A percentile compares a stretch with the other conserved stretches of the same genome.
These are phyloP conservation scores for Penstemon eatonii DNA, from an alignment of 257 asterid species.

Conservation along the genomic window DNA sequence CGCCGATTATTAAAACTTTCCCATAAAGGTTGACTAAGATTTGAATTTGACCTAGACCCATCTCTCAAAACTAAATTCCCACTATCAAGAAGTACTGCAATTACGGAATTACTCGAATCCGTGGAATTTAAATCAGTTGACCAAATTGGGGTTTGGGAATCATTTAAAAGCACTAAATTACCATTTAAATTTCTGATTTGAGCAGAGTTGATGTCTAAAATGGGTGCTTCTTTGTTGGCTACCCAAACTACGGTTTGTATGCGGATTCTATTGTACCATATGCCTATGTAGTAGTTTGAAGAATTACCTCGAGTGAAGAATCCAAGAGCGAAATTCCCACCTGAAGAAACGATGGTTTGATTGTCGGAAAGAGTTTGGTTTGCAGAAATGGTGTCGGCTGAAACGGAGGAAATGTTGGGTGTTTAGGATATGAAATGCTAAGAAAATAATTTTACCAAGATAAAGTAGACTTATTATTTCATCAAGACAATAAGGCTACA, in stretches of 20 bases:
- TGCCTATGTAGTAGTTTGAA: constrained; percentile 46
- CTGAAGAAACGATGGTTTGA: constrained; percentile 50
- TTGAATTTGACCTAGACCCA: constrained; percentile 21
- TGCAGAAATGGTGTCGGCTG: constrained; percentile 41
- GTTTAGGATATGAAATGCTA: no score
- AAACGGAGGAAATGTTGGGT: no score
- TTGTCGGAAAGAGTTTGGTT: constrained; percentile 41
- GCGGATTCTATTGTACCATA: constrained; percentile 46
- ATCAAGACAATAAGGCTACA: no score
- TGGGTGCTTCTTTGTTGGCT: constrained; percentile 44
- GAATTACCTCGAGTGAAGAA: constrained; percentile 52
- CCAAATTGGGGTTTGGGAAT: constrained; percentile 37
- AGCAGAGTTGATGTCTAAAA: constrained; percentile 21
- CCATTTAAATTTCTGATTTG: constrained; percentile 30
- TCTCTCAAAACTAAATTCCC: constrained; percentile 53
- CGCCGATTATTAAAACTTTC: no score
- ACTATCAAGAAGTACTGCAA: constrained; percentile 45
- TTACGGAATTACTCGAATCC: constrained; percentile 26
- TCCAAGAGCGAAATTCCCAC: constrained; percentile 43
- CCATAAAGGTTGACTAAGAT: constrained; percentile 32
- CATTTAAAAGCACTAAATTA: constrained; percentile 39
- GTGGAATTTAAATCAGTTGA: constrained; percentile 38
- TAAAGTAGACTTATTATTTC: no score
- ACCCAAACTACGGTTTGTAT: constrained; percentile 37
- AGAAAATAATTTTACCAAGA: no score